These are phyloP conservation scores for Aurantiochytrium sp. DNA, from an alignment of 108 stramenopile species.

Conservation along the genomic window DNA sequence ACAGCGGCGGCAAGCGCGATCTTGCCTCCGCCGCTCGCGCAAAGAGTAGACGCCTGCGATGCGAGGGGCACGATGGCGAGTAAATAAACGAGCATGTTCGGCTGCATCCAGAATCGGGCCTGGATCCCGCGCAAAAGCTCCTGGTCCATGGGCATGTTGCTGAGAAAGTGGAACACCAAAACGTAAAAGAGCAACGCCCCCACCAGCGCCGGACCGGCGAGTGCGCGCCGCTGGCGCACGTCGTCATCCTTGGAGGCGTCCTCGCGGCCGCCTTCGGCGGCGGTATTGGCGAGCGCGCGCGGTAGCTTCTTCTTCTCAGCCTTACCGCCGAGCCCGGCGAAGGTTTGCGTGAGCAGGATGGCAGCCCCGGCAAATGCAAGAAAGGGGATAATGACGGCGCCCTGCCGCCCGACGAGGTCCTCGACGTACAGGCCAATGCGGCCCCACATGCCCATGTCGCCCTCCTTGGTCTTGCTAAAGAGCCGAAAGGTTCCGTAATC, in stretches of 20 bases:
- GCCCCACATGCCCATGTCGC: slow-evolving; percentile 39
- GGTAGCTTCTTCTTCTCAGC: too few relatives aligned
- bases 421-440: slow-evolving; percentile 37
- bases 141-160: slow-evolving; percentile 64
- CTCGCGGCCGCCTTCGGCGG: neutral
- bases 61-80: slow-evolving; percentile 46
- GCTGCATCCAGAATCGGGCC: slow-evolving; percentile 78
- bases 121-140: slow-evolving; percentile 69
- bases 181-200: slow-evolving; percentile 56
- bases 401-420: neutral
- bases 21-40: neutral
- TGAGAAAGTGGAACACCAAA: slow-evolving; percentile 62
- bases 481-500: slow-evolving; percentile 74
- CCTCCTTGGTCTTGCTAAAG: slow-evolving; percentile 52
- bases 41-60: neutral
- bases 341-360: neutral
- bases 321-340: too few relatives aligned
- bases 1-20: neutral
- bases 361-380: neutral
- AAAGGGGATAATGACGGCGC: neutral
- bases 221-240: neutral
- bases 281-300: too few relatives aligned
- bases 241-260: neutral
- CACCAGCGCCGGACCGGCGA: neutral
- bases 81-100: slow-evolving; percentile 53